phyloP scores from a whole-genome alignment of 164 flowering plant genomes.

The Magnolia changhungtana region DNA sequence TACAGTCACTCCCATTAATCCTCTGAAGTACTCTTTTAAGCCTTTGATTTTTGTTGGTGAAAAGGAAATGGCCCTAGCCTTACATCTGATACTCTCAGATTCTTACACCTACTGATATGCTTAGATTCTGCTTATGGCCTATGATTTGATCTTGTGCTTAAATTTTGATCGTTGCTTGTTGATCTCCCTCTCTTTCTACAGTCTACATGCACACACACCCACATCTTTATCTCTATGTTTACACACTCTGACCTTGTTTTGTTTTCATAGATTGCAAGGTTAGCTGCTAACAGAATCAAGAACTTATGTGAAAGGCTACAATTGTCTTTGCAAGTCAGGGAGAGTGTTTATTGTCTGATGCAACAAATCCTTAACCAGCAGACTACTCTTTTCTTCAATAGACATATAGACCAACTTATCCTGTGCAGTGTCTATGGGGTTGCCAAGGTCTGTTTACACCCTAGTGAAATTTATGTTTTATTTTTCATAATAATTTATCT shows the following conservation, averaged over 20 bases:
- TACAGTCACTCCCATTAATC: conserved; percentile 17
- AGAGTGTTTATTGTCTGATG: conserved; percentile 76
- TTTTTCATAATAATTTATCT: background rate
- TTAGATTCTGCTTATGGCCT: background rate
- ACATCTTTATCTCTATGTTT: no score
- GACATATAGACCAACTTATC: conserved; percentile 95
- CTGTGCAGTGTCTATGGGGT: conserved; percentile 91
- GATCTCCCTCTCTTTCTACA: background rate
- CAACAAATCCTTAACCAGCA: conserved; percentile 71
- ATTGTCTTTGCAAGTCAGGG: conserved; percentile 67
- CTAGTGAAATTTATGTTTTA: background rate
- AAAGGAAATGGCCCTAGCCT: background rate
- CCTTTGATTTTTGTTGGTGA: background rate
- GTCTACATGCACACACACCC: background rate
- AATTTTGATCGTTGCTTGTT: no score
- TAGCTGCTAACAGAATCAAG: conserved; percentile 96
- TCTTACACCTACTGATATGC: background rate
- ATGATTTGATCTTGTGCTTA: background rate
- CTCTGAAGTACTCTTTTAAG: background rate
- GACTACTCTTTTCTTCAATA: conserved; percentile 75
- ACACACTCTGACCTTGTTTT: background rate
- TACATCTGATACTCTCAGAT: background rate
- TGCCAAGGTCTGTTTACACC: conserved; percentile 65
- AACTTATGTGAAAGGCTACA: conserved; percentile 94
- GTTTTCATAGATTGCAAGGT: conserved; percentile 59